Conservation (phyloP, 129 eudicot genomes). For the Saposhnikovia divaricata region DNA sequence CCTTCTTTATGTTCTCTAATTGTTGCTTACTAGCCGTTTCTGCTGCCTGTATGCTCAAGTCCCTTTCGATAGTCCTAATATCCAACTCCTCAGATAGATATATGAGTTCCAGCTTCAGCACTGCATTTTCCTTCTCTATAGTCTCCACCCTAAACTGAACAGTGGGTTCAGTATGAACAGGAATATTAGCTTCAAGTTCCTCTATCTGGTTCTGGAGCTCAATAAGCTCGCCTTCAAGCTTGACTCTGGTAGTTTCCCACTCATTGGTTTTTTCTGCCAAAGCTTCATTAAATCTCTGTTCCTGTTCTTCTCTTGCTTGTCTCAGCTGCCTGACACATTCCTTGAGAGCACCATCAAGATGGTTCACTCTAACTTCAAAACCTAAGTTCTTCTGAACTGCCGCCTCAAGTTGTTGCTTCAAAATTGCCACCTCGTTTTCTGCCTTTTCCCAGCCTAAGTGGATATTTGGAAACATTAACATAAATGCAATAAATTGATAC, state of each 20-base stretch:
- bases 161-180: constrained; percentile 31
- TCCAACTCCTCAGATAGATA: constrained; percentile 48
- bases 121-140: constrained; percentile 52
- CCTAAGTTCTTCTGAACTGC: constrained; percentile 53
- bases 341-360: constrained; percentile 79
- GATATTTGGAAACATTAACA: background rate
- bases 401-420: constrained; percentile 64
- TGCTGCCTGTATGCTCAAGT: constrained; percentile 74
- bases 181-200: constrained; percentile 17
- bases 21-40: constrained; percentile 71
- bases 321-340: constrained; percentile 79
- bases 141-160: constrained; percentile 26
- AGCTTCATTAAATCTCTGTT: constrained; percentile 32
- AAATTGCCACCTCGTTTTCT: constrained; percentile 50
- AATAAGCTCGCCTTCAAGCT: constrained; percentile 46
- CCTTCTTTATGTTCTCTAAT: constrained; percentile 69
- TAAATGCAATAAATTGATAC: background rate
- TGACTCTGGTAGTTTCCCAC: constrained; percentile 40
- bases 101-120: constrained; percentile 35
- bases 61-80: constrained; percentile 56
- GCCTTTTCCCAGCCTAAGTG: constrained; percentile 83
- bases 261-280: constrained; percentile 32
- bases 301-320: constrained; percentile 61
- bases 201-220: constrained; percentile 35
- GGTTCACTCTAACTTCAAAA: constrained; percentile 63